Percentiles rank a stretch among this genome's conserved stretches.
Evolutionary conservation across 2,329 filamentous ascomycete species (phyloP).

Genomic region (Pseudopyrenochaeta lycopersici): DNA sequence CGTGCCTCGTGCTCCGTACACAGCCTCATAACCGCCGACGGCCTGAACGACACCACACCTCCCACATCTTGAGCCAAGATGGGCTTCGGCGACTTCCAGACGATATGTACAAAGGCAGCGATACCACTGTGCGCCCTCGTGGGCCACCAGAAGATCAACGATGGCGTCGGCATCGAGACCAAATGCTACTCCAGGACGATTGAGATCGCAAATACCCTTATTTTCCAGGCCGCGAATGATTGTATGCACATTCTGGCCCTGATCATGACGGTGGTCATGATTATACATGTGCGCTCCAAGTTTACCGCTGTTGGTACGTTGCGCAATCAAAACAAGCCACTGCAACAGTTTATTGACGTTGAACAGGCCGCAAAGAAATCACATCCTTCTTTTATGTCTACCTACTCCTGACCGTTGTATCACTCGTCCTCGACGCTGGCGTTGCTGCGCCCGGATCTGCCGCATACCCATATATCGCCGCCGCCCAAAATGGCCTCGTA

Average conservation of each 20-base stretch:
- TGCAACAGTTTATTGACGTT: constrained; percentile 51
- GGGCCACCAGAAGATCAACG: constrained; percentile 75
- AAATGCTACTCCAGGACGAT: constrained; percentile 94
- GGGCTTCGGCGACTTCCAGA: constrained; percentile 90
- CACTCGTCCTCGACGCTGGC: constrained; percentile 89
- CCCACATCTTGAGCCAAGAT: constrained; percentile 56
- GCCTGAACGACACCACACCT: constrained; percentile 10
- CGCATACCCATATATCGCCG: constrained; percentile 90
- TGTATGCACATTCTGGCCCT: constrained; percentile 93
- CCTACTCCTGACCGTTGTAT: constrained; percentile 87
- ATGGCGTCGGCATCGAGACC: constrained; percentile 80
- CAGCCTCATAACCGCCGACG: constrained; percentile 17
- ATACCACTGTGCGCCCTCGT: constrained; percentile 89
- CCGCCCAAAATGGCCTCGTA: constrained; percentile 82
- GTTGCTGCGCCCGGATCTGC: constrained; percentile 84
- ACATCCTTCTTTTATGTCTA: constrained; percentile 98
- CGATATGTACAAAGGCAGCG: constrained; percentile 84
- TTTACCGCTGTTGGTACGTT: constrained; percentile 93
- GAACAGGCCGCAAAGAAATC: constrained; percentile 71
- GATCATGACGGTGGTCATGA: constrained; percentile 95
- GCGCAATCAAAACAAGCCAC: constrained; percentile 58
- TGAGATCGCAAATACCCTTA: constrained; percentile 96
- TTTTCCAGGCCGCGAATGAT: constrained; percentile 90
- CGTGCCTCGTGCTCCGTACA: constrained; percentile 13
- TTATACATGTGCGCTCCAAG: constrained; percentile 94